phyloP scores from a whole-genome alignment of 352 stramenopile genomes.

The Globisporangium solare region DNA sequence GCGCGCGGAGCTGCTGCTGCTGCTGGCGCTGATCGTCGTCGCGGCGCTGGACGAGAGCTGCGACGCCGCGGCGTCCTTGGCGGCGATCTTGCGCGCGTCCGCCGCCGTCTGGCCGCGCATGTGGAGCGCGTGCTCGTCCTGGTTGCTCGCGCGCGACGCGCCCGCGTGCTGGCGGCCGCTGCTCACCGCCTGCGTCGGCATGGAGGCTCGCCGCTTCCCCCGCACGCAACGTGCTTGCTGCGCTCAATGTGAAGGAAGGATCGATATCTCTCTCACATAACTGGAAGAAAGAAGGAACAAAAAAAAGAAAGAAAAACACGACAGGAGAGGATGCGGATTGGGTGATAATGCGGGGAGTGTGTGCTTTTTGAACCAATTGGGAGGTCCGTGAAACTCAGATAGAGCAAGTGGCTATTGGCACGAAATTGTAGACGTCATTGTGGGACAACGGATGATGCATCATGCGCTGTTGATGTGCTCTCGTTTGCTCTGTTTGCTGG shows the following conservation, averaged over 20 bases:
- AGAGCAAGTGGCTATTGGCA: too few relatives aligned
- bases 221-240: neutral
- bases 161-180: neutral
- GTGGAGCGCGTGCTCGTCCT: conserved; percentile 8
- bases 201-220: neutral
- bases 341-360: neutral
- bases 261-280: neutral
- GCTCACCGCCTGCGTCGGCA: neutral
- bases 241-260: neutral
- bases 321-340: neutral
- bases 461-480: too few relatives aligned
- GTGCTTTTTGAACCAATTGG: neutral
- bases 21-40: conserved; percentile 1
- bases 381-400: neutral
- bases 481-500: too few relatives aligned
- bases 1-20: conserved; percentile 14
- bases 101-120: too few relatives aligned
- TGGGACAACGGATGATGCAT: too few relatives aligned
- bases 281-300: neutral
- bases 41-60: neutral
- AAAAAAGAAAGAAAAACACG: neutral
- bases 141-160: conserved; percentile 1
- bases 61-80: too few relatives aligned
- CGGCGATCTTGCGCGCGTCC: too few relatives aligned
- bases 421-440: too few relatives aligned